phyloP scores from a whole-genome alignment of 169 alveolate species.

The Plasmodium adleri region DNA sequence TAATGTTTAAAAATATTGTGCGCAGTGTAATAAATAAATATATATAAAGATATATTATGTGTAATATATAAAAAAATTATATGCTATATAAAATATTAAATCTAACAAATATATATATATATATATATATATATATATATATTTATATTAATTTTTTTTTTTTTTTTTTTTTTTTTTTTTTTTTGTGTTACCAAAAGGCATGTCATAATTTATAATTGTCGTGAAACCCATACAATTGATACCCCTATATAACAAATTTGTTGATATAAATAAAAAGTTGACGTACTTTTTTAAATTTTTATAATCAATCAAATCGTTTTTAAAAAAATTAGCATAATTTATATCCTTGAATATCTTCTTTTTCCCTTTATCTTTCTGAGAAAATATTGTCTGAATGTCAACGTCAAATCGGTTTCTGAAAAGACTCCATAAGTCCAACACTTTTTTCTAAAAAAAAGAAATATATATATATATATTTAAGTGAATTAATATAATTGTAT shows the following conservation, averaged over 20 bases:
- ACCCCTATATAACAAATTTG: constrained; percentile 61
- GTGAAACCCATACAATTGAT: constrained; percentile 68
- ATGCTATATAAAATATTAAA: too few species aligned
- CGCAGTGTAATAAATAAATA: not conserved
- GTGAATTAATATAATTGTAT: not conserved
- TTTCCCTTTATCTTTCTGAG: constrained; percentile 17
- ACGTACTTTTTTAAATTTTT: constrained; percentile 59
- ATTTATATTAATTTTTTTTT: not conserved
- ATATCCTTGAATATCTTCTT: constrained; percentile 60
- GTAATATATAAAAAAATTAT: not conserved
- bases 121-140: not conserved
- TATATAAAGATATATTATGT: not conserved
- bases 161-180: not conserved
- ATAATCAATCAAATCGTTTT: constrained; percentile 41
- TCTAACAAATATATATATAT: not conserved
- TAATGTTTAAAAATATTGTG: too few species aligned
- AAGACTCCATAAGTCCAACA: constrained; percentile 57
- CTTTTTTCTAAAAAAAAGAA: constrained; percentile 37
- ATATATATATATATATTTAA: not conserved
- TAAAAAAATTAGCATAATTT: constrained; percentile 63
- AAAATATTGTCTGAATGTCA: constrained; percentile 56
- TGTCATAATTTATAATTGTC: constrained; percentile 49
- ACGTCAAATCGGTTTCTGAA: constrained; percentile 58
- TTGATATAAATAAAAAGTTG: constrained; percentile 58
- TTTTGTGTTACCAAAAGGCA: constrained; percentile 28